Base-by-base conservation (phyloP, 1,139 yeast genomes). In the Protomyces macrosporus region DNA sequence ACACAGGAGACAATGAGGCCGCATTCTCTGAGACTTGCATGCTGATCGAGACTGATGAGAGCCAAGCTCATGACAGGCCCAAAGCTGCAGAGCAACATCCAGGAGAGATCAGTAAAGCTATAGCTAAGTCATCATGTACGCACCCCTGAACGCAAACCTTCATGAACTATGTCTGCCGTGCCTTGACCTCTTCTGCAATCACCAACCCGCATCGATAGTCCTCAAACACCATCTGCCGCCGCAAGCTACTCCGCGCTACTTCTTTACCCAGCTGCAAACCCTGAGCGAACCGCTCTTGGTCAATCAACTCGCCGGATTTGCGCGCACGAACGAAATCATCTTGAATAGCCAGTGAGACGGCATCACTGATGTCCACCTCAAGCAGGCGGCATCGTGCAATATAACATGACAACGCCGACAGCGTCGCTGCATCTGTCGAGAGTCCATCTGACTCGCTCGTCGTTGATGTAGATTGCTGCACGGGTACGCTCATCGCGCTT, bases 261-360 rank as follows among this genome's bases (percentile, higher is more conserved):
- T 56, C 61, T 42, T 64, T 59, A 40, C 63, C 64, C 35, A 60
- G 14, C 16, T 56, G 60, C 37, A 65, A 48, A 9, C 53, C 56
- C 42, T 65, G 45, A 6, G 59, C 56, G 30, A 65, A 40, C 36
- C 48, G 56, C 36, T 60, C 58, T 36, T 65, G 65, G n/a, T 61
- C 60, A 40, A 59, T 57, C 10, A 56, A 37, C 16, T 42, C 50
- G 54, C 66, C 66, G 23, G 39, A n/a, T 34, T 55, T 64, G 33
- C 67, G 63, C 33, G 61, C 55, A 40, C 39, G 40, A n/a, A 65
- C 67, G 59, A 63, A 65, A 37, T 55, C 64, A 10, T 53, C 57
- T 33, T 65, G 66, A 37, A 65, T 64, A 33, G 54, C 53, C 30
- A 55, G 45, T n/a, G 64, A 50, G 30, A 65, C 60, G 4, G 39